Evolutionary conservation across 805 yeast species (phyloP).

Genomic region (Cyberlindnera petersonii): DNA sequence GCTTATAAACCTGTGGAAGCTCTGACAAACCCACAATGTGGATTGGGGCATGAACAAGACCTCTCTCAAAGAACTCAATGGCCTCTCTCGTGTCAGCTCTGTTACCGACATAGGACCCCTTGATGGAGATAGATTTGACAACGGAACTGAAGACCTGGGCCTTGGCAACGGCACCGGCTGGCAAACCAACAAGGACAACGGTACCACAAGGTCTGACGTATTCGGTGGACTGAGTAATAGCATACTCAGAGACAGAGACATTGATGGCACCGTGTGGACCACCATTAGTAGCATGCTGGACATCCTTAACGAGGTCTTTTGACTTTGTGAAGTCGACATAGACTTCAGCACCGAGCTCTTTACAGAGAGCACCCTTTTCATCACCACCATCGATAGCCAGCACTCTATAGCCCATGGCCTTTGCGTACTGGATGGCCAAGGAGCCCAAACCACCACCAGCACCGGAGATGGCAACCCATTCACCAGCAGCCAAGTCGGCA

Average conservation of each 20-base stretch:
- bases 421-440: constrained; percentile 70
- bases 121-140: constrained; percentile 42
- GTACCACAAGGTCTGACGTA: constrained; percentile 58
- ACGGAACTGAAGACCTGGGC: constrained; percentile 46
- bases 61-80: constrained; percentile 61
- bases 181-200: constrained; percentile 58
- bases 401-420: constrained; percentile 69
- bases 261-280: constrained; percentile 62
- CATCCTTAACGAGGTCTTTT: constrained; percentile 46
- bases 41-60: constrained; percentile 58
- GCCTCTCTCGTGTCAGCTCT: constrained; percentile 52
- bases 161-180: constrained; percentile 45
- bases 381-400: constrained; percentile 73
- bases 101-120: constrained; percentile 30
- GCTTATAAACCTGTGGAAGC: constrained; percentile 46
- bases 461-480: constrained; percentile 73
- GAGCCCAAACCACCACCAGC: constrained; percentile 82
- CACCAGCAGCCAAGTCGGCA: constrained; percentile 55
- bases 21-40: constrained; percentile 53
- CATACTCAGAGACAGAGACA: constrained; percentile 53
- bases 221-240: constrained; percentile 44
- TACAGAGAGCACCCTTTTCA: constrained; percentile 54
- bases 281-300: constrained; percentile 47
- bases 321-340: constrained; percentile 51
- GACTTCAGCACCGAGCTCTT: constrained; percentile 58